Evolutionary conservation across 192 early-diverging fungal species (phyloP), one percentile per base, ranked within the genome.

Genomic region (Backusella luteola): DNA sequence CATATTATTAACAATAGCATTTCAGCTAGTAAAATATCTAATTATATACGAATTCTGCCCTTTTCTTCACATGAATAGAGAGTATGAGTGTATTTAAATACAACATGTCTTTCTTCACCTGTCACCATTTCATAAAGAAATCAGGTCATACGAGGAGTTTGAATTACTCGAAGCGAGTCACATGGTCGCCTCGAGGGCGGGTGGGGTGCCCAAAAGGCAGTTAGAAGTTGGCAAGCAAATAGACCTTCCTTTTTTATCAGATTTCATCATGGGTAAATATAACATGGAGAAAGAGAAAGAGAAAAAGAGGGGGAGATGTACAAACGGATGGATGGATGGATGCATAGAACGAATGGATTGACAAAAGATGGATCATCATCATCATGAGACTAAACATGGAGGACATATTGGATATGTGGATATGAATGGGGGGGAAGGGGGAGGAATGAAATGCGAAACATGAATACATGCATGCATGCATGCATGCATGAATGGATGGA

Each of bases 191-290:
- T 63, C 21, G 56, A 63, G 26, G 21, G 32, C 3, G 2, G 23
- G 56, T 26, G 12, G 21, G 26, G 12, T 11, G 70, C 41, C 70
- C 67, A 76, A 76, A 76, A 70, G 46, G 21, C 32, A 70, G 34
- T 29, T 34, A 14, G 34, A 49, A 70, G 67, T 70, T 39, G n/a
- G 68, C 75, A 41, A 70, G 67, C 63, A 44, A 34, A 76, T 59
- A 26, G 68, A 76, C 39, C 68, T 76, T 69, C 75, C 75, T 76
- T 76, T 76, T 76, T 76, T 41, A 76, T 67, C 75, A 70, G 52
- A 67, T 44, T 76, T 66, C 75, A 76, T 70, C 68, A 76, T 76
- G 75, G 75, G 75, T 76, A 76, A 53, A 68, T 52, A 59, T 66
- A 42, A 44, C 12, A 44, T 17, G 29, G 34, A 26, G 56, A 29